Conservation (phyloP, 73 alveolate species). For the Blepharisma stoltei region DNA sequence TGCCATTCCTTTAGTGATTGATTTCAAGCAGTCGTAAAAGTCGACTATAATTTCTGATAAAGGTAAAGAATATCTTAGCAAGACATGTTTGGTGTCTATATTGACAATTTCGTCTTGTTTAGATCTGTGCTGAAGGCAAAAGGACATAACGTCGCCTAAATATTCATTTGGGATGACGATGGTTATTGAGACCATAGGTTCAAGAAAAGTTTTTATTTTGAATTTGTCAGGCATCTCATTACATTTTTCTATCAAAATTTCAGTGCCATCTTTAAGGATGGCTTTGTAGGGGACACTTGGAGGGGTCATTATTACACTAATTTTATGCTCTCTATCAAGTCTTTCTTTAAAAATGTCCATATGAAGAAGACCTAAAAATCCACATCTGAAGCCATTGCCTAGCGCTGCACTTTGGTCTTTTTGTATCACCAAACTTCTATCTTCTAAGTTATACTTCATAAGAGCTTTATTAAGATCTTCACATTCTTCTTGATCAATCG, state of each 20-base stretch:
- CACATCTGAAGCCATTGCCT: constrained; percentile 82
- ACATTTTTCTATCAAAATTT: constrained; percentile 26
- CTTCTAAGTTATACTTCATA: constrained; percentile 62
- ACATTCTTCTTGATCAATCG: constrained; percentile 75
- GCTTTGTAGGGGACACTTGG: constrained; percentile 86
- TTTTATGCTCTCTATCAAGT: constrained; percentile 74
- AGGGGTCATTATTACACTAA: constrained; percentile 66
- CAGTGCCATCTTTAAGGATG: constrained; percentile 53
- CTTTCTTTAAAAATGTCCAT: constrained; percentile 90
- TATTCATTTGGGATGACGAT: constrained; percentile 76
- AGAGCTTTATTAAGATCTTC: constrained; percentile 66
- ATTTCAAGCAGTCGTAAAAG: constrained; percentile 75
- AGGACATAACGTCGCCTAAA: constrained; percentile 41
- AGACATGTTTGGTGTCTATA: constrained; percentile 34
- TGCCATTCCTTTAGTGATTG: constrained; percentile 70
- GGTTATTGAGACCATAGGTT: constrained; percentile 77
- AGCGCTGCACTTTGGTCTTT: constrained; percentile 73
- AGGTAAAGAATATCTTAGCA: constrained; percentile 45
- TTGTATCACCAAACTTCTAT: constrained; percentile 55
- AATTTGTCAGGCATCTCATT: constrained; percentile 31
- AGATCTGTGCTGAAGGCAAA: constrained; percentile 67
- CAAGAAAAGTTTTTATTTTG: constrained; percentile 21
- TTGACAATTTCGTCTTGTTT: constrained; percentile 35
- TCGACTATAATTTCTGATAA: constrained; percentile 76
- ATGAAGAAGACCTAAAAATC: constrained; percentile 92